phyloP scores from a whole-genome alignment of 345 rosid species.

The Orychophragmus violaceus region DNA sequence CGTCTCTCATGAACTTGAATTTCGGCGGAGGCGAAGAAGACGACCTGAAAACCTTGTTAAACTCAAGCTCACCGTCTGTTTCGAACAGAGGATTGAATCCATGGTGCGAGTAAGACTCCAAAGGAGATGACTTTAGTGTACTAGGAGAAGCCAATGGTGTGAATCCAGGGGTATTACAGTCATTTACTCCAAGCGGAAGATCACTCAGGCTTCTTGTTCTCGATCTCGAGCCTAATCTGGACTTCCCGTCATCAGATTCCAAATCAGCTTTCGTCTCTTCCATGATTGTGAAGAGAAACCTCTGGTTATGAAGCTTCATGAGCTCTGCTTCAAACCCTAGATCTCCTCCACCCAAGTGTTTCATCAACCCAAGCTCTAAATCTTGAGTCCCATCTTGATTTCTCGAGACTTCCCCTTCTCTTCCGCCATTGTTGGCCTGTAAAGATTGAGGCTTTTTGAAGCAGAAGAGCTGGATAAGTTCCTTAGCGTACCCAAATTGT shows the following conservation, averaged over 20 bases:
- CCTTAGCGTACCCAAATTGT: slow-evolving; percentile 42
- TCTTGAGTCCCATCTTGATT: slow-evolving; percentile 33
- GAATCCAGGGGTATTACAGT: slow-evolving; percentile 42
- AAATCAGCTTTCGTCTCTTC: slow-evolving; percentile 93
- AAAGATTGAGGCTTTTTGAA: slow-evolving; percentile 50
- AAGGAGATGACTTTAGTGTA: slow-evolving; percentile 42
- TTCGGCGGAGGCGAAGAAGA: slow-evolving; percentile 88
- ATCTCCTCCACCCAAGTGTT: slow-evolving; percentile 47
- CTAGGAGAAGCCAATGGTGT: slow-evolving; percentile 77
- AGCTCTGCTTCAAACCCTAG: slow-evolving; percentile 67
- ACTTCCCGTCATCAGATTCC: slow-evolving; percentile 85
- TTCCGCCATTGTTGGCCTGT: slow-evolving; percentile 17
- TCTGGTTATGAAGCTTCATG: slow-evolving; percentile 89
- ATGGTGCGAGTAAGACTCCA: slow-evolving; percentile 42
- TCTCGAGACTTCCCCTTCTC: slow-evolving; percentile 9
- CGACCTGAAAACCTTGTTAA: slow-evolving; percentile 34
- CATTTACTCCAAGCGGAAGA: slow-evolving; percentile 22
- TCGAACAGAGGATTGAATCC: slow-evolving; percentile 91
- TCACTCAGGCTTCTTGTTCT: slow-evolving; percentile 79
- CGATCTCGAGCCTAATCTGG: slow-evolving; percentile 48
- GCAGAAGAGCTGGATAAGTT: slow-evolving; percentile 48
- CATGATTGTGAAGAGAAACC: slow-evolving; percentile 90
- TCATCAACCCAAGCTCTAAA: slow-evolving; percentile 52
- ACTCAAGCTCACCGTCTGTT: slow-evolving; percentile 51
- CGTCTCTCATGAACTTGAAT: slow-evolving; percentile 91